Evolutionary conservation across 2,329 filamentous ascomycete species (phyloP), one percentile per base, ranked within the genome.

Genomic region (Capronia coronata): DNA sequence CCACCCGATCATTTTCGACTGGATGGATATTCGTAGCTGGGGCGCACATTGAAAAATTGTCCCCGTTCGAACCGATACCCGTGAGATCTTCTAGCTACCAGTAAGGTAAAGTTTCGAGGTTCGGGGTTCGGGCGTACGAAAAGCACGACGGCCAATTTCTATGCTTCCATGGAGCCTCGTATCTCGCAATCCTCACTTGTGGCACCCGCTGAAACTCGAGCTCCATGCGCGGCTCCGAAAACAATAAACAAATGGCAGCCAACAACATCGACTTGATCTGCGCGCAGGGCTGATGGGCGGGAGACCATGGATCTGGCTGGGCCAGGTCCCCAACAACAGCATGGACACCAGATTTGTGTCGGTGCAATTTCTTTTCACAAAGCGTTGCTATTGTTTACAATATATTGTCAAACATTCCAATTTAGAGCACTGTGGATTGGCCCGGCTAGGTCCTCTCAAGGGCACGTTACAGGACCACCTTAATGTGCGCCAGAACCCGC

Each of bases 301-400:
- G 30, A 43, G 29, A 30, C 39, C 34, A 37, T 7, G 18, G 39
- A 42, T 44, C 16, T 46, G 48, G 40, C 48, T 51, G 40, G 30
- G 11, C 32, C 34, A 48, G 45, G 40, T 16, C n/a, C 29, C n/a
- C 19, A 46, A 32, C 7, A 32, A 32, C 13, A 32, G 22, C 22
- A n/a, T 7, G 9, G 21, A 25, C 32, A 13, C 6, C 21, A 30
- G 44, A 41, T 11, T 23, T 30, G 25, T 11, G 48, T 39, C n/a
- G 48, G 39, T 34, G 49, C 49, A 52, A 52, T 52, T 30, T 52
- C 48, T 51, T 37, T 51, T 37, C 23, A 30, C 39, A 52, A 52
- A 41, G 29, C 16, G 23, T 48, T 45, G 27, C 30, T 38, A 30
- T 53, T 55, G 53, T 55, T 56, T 53, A 53, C 47, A 48, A 51